Conservation (phyloP, 768 basidiomycete genomes). For the Cyclocybe aegerita region DNA sequence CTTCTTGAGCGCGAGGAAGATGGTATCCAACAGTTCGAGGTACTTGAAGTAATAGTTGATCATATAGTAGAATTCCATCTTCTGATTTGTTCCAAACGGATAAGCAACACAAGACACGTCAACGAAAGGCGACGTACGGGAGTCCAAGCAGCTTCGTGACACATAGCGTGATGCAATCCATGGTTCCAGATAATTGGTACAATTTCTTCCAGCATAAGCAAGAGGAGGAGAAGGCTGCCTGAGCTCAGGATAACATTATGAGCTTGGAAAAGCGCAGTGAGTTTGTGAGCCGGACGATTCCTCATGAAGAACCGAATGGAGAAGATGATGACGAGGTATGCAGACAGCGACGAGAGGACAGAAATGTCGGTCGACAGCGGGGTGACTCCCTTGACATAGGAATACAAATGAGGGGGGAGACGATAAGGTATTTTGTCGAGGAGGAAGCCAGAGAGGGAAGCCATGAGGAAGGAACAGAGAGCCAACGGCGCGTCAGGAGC, state of each 20-base stretch:
- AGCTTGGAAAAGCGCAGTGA: slow-evolving; percentile 80
- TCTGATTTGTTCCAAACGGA: slow-evolving; percentile 39
- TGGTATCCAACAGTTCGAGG: slow-evolving; percentile 92
- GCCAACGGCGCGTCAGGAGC: slow-evolving; percentile 19
- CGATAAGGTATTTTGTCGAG: slow-evolving; percentile 55
- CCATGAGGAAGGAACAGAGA: slow-evolving; percentile 45
- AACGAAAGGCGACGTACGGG: slow-evolving; percentile 52
- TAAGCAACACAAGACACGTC: slow-evolving; percentile 12
- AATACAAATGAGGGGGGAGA: slow-evolving; percentile 54
- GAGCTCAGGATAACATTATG: slow-evolving; percentile 89
- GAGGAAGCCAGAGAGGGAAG: slow-evolving; percentile 72
- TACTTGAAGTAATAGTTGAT: slow-evolving; percentile 99
- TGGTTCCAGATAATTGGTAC: slow-evolving; percentile 73
- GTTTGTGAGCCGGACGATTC: slow-evolving; percentile 67
- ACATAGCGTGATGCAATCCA: slow-evolving; percentile 77
- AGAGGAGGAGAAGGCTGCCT: slow-evolving; percentile 82
- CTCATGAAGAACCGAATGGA: slow-evolving; percentile 83
- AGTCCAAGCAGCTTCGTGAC: slow-evolving; percentile 79
- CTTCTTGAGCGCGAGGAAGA: slow-evolving; percentile 98
- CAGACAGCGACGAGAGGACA: slow-evolving; percentile 67
- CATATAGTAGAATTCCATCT: slow-evolving; percentile 95
- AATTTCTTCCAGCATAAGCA: slow-evolving; percentile 92
- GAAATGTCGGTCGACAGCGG: slow-evolving; percentile 81
- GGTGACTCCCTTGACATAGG: slow-evolving; percentile 72
- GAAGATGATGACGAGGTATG: slow-evolving; percentile 90